Evolutionary conservation across 805 yeast genomes (phyloP), one percentile per base, ranked within the genome.

Genomic region (Candida takata): DNA sequence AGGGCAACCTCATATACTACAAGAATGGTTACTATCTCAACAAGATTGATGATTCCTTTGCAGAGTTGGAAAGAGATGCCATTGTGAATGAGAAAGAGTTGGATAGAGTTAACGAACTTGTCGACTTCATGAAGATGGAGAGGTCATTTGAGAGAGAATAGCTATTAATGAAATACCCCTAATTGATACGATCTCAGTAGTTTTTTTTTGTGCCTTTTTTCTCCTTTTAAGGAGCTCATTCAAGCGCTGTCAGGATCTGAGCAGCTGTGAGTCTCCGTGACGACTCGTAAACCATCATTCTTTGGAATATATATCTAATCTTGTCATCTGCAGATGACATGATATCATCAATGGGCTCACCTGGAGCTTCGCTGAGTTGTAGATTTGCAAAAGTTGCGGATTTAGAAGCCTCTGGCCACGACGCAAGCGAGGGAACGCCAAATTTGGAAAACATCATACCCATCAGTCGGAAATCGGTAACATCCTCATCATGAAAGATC

Each of bases 401-500:
- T n/a, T 49, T 51, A 40, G 52, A 44, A 47, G 70, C 62, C 33
- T 68, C 70, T 1, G 70, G 64, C 73, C 74, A 67, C 15, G 47
- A 30, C 7, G 56, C 57, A 7, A 47, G 26, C n/a, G 61, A 54
- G 1, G 88, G 87, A 0, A 84, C 72, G 1, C 94, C 95, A 49
- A 84, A 74, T 3, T 57, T 58, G 12, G 58, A 52, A 44, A 81
- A 70, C 1, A 80, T 71, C 14, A 70, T 60, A 8, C 70, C 61
- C n/a, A 79, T 61, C 13, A 84, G 61, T 4, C 69, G 64, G 31
- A 84, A 61, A 46, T 84, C 94, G 41, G 74, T 72, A 16, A 58
- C 52, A 24, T 69, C 66, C 1, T 53, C 58, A 23, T 44, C 51
- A 23, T 64, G 52, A 25, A 69, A 62, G 5, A 67, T 60, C 0